Base-by-base conservation (phyloP, 1,139 yeast genomes). In the Debaryomyces subglobosus region DNA sequence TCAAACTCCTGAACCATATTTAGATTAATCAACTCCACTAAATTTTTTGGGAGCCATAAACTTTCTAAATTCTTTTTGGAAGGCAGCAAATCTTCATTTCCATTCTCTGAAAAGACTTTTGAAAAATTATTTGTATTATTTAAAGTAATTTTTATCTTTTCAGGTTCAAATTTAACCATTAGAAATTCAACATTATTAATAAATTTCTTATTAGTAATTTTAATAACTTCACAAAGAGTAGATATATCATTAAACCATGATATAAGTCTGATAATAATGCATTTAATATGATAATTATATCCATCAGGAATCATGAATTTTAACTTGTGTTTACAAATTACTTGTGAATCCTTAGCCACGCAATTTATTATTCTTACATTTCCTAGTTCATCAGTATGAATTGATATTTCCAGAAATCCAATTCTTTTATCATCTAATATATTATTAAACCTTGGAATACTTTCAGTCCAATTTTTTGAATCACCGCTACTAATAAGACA, bases 21-120 rank as follows among this genome's bases (percentile, higher is more conserved):
- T 2, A 53, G 48, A 38, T 51, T 50, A 4, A 49, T 53, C 20
- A 50, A 44, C 21, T 45, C 35, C 4, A 59, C 49, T 20, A 60
- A 36, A 6, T 49, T 48, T 33, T 33, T 39, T 1, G 65, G 65
- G 13, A 60, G 40, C 63, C 64, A 60, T 9, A 57, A 42, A 18
- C 49, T 49, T 20, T 48, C 49, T n/a, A 30, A 15, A 18, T 29
- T 47, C 45, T 36, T 24, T 39, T 40, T 30, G n/a, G 10, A 4
- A 2, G 16, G 35, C 36, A 30, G 27, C 39, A 5, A 44, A 39
- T 36, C 48, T 53, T n/a, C 35, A 32, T 32, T 8, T 32, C 8
- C 20, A 2, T 32, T 32, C 16, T 16, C 13, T 5, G 20, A 5
- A n/a, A 9, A 16, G 13, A 2, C 24, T 16, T 3, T 38, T 13